phyloP scores from a whole-genome alignment of 139 green algal species.

The Trebouxia sp. region DNA sequence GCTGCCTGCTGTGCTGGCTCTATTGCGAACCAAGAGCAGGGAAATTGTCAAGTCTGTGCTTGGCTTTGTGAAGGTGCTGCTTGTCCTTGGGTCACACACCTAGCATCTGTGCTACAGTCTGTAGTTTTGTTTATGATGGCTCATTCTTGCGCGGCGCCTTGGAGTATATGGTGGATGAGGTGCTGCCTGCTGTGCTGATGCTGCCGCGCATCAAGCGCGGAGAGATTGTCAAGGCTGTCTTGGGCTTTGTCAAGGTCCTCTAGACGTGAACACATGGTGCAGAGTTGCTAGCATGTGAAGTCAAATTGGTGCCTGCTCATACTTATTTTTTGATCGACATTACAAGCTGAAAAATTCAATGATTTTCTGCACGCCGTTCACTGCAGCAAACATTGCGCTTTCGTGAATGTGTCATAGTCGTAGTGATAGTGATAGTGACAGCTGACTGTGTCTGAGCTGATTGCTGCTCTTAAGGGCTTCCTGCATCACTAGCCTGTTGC shows the following conservation, averaged over 20 bases:
- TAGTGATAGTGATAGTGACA: too few relatives aligned
- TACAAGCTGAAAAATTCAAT: too few relatives aligned
- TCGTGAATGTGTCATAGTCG: too few relatives aligned
- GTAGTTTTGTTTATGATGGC: background rate
- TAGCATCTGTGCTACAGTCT: background rate
- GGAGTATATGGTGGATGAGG: constrained; percentile 49
- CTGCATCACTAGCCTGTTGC: too few relatives aligned
- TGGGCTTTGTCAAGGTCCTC: constrained; percentile 92
- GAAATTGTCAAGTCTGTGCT: constrained; percentile 93
- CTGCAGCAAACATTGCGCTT: too few relatives aligned
- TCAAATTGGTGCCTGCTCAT: too few relatives aligned
- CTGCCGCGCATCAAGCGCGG: constrained; percentile 84
- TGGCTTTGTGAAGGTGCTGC: constrained; percentile 91
- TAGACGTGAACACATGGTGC: background rate
- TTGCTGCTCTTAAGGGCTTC: too few relatives aligned
- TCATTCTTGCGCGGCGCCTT: too few relatives aligned
- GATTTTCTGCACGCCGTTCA: too few relatives aligned
- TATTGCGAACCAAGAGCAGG: constrained; percentile 82
- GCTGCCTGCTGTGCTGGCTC: constrained; percentile 81
- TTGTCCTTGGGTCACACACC: background rate
- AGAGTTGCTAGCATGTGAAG: too few relatives aligned
- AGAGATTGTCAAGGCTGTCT: constrained; percentile 90
- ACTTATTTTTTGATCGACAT: too few relatives aligned
- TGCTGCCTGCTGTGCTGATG: constrained; percentile 69
- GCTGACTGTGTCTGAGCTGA: too few relatives aligned